These are phyloP conservation scores for Gonium pectorale DNA, from an alignment of 139 green algal species.

Conservation along the genomic window DNA sequence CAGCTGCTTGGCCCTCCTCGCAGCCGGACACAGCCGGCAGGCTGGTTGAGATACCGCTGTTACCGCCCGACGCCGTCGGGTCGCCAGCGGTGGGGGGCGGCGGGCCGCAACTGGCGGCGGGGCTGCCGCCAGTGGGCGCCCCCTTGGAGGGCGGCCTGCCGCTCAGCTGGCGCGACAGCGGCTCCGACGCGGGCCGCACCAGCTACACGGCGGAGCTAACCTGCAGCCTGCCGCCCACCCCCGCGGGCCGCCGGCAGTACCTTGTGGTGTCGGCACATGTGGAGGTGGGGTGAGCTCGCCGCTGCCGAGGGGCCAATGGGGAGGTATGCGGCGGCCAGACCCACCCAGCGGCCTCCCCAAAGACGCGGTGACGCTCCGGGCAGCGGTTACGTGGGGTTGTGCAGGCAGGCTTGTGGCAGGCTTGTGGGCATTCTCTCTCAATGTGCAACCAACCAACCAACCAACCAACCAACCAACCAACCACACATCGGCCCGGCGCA, in stretches of 20 bases:
- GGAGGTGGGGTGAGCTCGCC: not conserved
- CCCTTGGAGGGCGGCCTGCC: not conserved
- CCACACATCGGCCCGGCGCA: too few species aligned
- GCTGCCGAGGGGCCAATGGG: not conserved
- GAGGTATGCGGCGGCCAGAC: too few species aligned
- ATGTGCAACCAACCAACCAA: not conserved
- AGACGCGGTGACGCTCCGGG: too few species aligned
- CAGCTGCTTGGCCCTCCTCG: too few species aligned
- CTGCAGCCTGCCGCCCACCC: not conserved
- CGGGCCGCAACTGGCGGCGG: not conserved
- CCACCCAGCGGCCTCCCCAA: too few species aligned
- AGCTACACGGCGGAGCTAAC: not conserved
- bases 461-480: not conserved
- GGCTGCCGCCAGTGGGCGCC: not conserved
- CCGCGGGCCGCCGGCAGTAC: not conserved
- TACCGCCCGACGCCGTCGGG: not conserved
- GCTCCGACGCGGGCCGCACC: constrained; percentile 21
- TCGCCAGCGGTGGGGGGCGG: not conserved
- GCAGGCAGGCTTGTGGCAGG: not conserved
- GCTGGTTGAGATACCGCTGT: not conserved
- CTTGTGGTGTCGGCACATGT: not conserved
- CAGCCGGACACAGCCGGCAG: not conserved
- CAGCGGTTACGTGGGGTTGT: not conserved
- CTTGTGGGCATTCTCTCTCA: not conserved
- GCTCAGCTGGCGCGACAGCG: not conserved